Evolutionary conservation across 2,329 filamentous ascomycete genomes (phyloP).

Genomic region (Clonostachys byssicola): DNA sequence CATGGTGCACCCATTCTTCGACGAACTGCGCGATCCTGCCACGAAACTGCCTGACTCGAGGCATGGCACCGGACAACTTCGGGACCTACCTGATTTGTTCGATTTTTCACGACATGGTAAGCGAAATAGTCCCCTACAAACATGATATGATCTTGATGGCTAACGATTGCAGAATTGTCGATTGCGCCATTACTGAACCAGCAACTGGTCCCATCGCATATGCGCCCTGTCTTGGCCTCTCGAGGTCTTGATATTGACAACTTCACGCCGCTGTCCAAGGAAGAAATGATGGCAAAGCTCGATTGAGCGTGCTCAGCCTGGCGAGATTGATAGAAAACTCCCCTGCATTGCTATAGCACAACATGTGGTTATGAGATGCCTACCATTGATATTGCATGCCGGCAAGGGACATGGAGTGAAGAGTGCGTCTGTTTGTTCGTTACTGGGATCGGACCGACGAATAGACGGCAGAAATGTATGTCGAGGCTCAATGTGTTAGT

Average conservation of each 20-base stretch:
- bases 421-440: no score
- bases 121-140: constrained; percentile 19
- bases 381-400: no score
- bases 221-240: constrained; percentile 67
- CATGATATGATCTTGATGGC: no score
- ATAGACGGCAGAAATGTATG: no score
- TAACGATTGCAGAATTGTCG: constrained; percentile 70
- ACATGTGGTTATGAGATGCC: no score
- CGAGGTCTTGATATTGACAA: constrained; percentile 90
- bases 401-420: no score
- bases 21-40: constrained; percentile 87
- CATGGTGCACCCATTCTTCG: constrained; percentile 98
- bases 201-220: constrained; percentile 81
- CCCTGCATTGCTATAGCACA: no score
- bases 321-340: no score
- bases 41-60: constrained; percentile 93
- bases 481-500: no score
- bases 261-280: constrained; percentile 84
- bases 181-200: constrained; percentile 85
- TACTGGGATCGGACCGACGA: no score
- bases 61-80: constrained; percentile 73
- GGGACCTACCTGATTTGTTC: constrained; percentile 84
- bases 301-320: constrained; percentile 60
- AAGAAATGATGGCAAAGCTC: constrained; percentile 96
- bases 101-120: constrained; percentile 92